Conservation (phyloP, 2,329 filamentous ascomycete species). For the Fusarium hainanense region DNA sequence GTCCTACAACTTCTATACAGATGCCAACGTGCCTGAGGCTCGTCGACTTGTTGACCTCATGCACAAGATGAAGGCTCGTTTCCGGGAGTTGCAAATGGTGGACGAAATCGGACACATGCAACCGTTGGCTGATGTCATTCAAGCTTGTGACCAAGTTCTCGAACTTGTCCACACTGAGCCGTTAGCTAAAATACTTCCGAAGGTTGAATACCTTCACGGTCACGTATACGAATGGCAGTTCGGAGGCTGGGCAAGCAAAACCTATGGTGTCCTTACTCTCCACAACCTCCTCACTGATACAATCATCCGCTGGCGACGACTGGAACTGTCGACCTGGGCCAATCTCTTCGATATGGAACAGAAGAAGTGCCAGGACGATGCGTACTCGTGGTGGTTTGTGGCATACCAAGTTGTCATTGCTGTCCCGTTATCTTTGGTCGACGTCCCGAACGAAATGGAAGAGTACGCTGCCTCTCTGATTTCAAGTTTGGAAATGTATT, state of each 20-base stretch:
- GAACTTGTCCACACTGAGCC: slow-evolving; percentile 83
- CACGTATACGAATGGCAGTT: slow-evolving; percentile 94
- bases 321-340: slow-evolving; percentile 93
- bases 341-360: slow-evolving; percentile 87
- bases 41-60: slow-evolving; percentile 78
- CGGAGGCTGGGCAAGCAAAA: slow-evolving; percentile 83
- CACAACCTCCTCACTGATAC: slow-evolving; percentile 83
- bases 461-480: slow-evolving; percentile 76
- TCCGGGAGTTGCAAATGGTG: slow-evolving; percentile 74
- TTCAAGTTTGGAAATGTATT: slow-evolving; percentile 82
- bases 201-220: slow-evolving; percentile 86
- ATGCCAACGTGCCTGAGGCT: slow-evolving; percentile 80
- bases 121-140: slow-evolving; percentile 81
- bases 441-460: slow-evolving; percentile 67
- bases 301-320: slow-evolving; percentile 87
- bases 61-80: slow-evolving; percentile 75
- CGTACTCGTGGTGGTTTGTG: slow-evolving; percentile 94
- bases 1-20: slow-evolving; percentile 88
- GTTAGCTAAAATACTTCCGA: slow-evolving; percentile 85
- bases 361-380: slow-evolving; percentile 78
- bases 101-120: slow-evolving; percentile 78
- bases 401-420: slow-evolving; percentile 91
- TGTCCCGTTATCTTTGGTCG: slow-evolving; percentile 74
- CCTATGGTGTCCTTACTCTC: slow-evolving; percentile 74
- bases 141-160: slow-evolving; percentile 78